Conservation (phyloP, 306 rosid species). For the Canavalia ensiformis region DNA sequence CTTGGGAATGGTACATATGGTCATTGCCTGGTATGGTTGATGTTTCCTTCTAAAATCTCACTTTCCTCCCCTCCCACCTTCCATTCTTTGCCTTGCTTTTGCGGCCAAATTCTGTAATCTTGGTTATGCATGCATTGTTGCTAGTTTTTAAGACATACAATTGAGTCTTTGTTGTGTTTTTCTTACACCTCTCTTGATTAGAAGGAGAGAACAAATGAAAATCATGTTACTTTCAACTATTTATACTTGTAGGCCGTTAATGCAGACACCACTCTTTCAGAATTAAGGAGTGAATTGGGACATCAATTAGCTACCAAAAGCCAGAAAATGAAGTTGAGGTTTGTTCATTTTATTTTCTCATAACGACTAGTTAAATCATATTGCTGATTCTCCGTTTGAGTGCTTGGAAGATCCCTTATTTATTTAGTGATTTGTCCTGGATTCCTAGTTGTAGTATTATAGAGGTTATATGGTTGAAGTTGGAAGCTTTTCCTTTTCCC, state of each 20-base stretch:
- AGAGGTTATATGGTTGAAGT: neutral
- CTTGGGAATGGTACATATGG: conserved; percentile 78
- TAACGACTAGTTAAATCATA: neutral
- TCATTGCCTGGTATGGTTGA: conserved; percentile 72
- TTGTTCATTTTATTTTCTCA: conserved; percentile 41
- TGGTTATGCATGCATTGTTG: neutral
- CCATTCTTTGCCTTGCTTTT: conserved; percentile 26
- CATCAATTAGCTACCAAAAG: conserved; percentile 85
- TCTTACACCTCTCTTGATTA: neutral
- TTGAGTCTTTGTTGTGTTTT: neutral
- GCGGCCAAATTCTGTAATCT: neutral
- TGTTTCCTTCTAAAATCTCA: conserved; percentile 18
- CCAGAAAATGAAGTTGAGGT: conserved; percentile 74
- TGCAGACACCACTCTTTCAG: conserved; percentile 69
- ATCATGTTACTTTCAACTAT: conserved; percentile 26
- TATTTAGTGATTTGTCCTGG: neutral
- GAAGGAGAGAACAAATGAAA: neutral
- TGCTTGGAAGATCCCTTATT: conserved; percentile 12
- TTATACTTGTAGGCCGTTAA: conserved; percentile 73
- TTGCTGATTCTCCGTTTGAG: conserved; percentile 9
- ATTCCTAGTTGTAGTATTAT: neutral
- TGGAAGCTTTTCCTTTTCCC: neutral
- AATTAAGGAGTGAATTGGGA: conserved; percentile 88
- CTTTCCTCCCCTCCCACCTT: neutral
- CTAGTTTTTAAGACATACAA: neutral